Evolutionary conservation across 2,329 filamentous ascomycete genomes (phyloP).

Genomic region (Onygenales sp.): DNA sequence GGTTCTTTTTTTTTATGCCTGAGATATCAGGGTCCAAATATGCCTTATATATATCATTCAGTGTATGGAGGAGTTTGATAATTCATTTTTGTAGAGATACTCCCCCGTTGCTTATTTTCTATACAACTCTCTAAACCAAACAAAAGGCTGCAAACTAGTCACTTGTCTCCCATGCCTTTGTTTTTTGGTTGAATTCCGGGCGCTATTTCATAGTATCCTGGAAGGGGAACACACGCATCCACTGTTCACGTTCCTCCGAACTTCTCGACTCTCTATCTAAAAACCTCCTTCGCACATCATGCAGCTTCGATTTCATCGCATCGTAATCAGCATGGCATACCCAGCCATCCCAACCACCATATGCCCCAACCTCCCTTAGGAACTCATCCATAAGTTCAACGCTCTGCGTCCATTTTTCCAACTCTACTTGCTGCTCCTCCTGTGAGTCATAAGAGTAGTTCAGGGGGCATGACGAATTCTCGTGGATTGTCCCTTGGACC

Average conservation of each 20-base stretch:
- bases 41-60: no score
- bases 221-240: not conserved
- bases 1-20: no score
- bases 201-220: not conserved
- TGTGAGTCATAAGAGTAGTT: not conserved
- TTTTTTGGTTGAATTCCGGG: no score
- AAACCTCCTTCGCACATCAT: not conserved
- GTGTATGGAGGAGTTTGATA: no score
- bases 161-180: no score
- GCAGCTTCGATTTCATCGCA: not conserved
- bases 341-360: not conserved
- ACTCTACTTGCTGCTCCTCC: not conserved
- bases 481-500: not conserved
- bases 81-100: no score
- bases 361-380: not conserved
- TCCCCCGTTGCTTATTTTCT: no score
- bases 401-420: not conserved
- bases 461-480: not conserved
- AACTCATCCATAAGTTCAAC: conserved; percentile 1
- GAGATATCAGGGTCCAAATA: no score
- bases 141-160: no score
- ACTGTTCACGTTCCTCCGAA: not conserved
- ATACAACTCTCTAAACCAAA: no score
- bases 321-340: not conserved
- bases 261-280: not conserved